These are phyloP conservation scores for Tilletia walkeri DNA, from an alignment of 1,284 basidiomycete species.

Conservation along the genomic window DNA sequence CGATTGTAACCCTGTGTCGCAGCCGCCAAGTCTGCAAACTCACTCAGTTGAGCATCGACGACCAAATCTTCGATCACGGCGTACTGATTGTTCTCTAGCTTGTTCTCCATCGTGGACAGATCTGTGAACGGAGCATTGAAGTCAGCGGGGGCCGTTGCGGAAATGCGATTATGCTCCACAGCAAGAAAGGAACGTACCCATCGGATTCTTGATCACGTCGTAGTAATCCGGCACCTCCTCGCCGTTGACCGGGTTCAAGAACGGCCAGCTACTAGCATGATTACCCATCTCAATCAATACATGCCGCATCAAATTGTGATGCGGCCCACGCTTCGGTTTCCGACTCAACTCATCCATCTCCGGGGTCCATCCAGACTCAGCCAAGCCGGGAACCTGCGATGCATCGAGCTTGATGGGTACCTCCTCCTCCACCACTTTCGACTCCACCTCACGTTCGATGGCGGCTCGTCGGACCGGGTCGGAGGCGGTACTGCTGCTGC, in stretches of 20 bases:
- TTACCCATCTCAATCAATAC: constrained; percentile 78
- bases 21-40: not conserved
- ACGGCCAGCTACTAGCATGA: constrained; percentile 84
- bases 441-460: constrained; percentile 19
- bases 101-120: constrained; percentile 86
- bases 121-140: constrained; percentile 61
- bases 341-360: constrained; percentile 74
- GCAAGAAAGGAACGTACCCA: constrained; percentile 67
- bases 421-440: constrained; percentile 28
- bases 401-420: constrained; percentile 44
- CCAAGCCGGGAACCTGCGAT: constrained; percentile 43
- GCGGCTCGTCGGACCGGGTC: not conserved
- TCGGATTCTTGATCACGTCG: constrained; percentile 82
- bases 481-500: not conserved
- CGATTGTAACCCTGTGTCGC: too few species aligned
- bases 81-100: constrained; percentile 77
- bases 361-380: constrained; percentile 88
- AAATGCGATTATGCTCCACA: too few species aligned
- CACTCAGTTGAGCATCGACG: constrained; percentile 66
- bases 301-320: constrained; percentile 72
- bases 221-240: constrained; percentile 89
- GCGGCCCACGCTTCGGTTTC: constrained; percentile 63
- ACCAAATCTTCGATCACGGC: constrained; percentile 73
- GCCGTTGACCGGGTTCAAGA: constrained; percentile 74
- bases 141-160: not conserved